These are phyloP conservation scores for Cucurbitaria berberidis DNA, from an alignment of 2,329 filamentous ascomycete species.

Conservation along the genomic window DNA sequence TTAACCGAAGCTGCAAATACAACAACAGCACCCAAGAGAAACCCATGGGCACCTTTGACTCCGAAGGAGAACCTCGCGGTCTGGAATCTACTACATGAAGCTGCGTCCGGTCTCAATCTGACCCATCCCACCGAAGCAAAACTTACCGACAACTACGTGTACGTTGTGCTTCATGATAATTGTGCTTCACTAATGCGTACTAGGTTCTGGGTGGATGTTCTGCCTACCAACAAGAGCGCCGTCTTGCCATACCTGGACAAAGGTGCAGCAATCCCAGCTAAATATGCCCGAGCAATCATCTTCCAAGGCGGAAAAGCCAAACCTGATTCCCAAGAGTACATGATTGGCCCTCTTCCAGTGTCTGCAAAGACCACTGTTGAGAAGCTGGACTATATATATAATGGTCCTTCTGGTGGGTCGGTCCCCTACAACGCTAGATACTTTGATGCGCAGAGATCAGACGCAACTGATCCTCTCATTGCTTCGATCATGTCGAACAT, in stretches of 20 bases:
- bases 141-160: conserved; percentile 55
- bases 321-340: conserved; percentile 57
- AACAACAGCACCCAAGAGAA: conserved; percentile 47
- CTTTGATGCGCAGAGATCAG: conserved; percentile 25
- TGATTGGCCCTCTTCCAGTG: conserved; percentile 55
- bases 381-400: conserved; percentile 38
- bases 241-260: conserved; percentile 55
- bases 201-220: conserved; percentile 55
- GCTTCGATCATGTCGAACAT: conserved; percentile 53
- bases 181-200: background rate
- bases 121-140: conserved; percentile 48
- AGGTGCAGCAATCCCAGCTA: conserved; percentile 41
- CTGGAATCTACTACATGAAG: conserved; percentile 53
- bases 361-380: conserved; percentile 33
- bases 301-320: conserved; percentile 53
- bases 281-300: conserved; percentile 57
- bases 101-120: conserved; percentile 53
- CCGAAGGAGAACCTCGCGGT: conserved; percentile 53
- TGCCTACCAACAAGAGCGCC: conserved; percentile 58
- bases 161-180: background rate
- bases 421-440: conserved; percentile 37
- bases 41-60: conserved; percentile 53
- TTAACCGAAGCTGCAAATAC: conserved; percentile 16
- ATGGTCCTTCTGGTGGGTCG: conserved; percentile 46
- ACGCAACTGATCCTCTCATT: conserved; percentile 48